Conservation (phyloP, 1,284 basidiomycete genomes). For the Rhizopogon hawkerae region DNA sequence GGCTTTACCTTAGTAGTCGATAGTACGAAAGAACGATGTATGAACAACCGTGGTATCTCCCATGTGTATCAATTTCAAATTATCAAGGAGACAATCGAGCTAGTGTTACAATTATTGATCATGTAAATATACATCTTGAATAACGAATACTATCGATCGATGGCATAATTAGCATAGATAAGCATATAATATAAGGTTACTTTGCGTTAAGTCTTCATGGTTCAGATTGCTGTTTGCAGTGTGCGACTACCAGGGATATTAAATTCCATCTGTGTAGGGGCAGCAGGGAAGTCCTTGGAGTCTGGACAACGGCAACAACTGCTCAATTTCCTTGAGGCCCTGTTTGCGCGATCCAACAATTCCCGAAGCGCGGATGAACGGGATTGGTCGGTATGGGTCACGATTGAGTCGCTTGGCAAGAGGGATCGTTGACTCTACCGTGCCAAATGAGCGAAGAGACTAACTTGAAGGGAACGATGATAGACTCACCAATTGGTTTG, state of each 20-base stretch:
- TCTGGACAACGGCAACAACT: not conserved
- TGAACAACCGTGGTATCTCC: too few species aligned
- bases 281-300: not conserved
- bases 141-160: constrained; percentile 16
- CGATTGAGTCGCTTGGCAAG: not conserved
- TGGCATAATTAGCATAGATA: constrained; percentile 10
- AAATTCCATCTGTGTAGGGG: not conserved
- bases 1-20: constrained; percentile 34
- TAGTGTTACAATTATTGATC: too few species aligned
- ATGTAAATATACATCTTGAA: not conserved
- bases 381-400: not conserved
- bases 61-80: too few species aligned
- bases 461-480: not conserved
- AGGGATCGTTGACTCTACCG: not conserved
- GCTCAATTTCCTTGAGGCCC: not conserved
- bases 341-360: not conserved
- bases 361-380: not conserved
- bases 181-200: not conserved
- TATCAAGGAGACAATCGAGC: too few species aligned
- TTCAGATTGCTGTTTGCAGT: not conserved
- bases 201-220: not conserved
- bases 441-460: constrained; percentile 6
- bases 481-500: constrained; percentile 18
- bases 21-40: too few species aligned
- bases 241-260: constrained; percentile 1